Conservation (phyloP, 495 filamentous ascomycete species). For the Articulospora tetracladia region DNA sequence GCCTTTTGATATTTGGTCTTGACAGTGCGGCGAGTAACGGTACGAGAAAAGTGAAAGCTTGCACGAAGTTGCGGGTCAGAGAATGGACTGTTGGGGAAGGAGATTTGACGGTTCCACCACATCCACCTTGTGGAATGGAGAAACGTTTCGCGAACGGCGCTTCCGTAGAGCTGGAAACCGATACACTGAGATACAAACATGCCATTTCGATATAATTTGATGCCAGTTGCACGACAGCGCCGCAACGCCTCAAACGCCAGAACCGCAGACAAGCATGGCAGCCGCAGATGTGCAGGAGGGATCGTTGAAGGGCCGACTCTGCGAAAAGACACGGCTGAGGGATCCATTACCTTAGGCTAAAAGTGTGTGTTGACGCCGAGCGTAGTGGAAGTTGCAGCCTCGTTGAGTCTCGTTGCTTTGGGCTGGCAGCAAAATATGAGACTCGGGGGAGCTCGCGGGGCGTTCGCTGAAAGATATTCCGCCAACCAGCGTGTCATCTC, state of each 20-base stretch:
- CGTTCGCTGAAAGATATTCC: not conserved
- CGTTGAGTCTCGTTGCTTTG: not conserved
- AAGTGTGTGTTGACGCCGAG: too few species aligned
- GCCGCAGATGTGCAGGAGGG: not conserved
- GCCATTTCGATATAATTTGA: not conserved
- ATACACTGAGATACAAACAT: not conserved
- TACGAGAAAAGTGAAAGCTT: not conserved
- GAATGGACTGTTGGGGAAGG: not conserved
- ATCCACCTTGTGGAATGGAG: not conserved
- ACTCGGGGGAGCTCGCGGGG: not conserved
- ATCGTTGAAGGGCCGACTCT: not conserved
- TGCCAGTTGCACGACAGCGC: not conserved
- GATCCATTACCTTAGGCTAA: too few species aligned
- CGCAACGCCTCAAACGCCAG: not conserved
- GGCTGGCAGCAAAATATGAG: too few species aligned
- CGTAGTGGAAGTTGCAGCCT: too few species aligned
- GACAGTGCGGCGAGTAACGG: not conserved
- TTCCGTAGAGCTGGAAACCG: not conserved
- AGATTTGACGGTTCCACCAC: not conserved
- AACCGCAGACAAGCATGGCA: not conserved
- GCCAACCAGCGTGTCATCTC: not conserved
- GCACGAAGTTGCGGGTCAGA: not conserved
- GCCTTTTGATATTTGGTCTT: conserved; percentile 3
- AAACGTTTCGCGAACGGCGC: not conserved
- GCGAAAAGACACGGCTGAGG: not conserved